These are phyloP conservation scores for Aspergillus wentii DNA, from an alignment of 495 filamentous ascomycete genomes.

Conservation along the genomic window DNA sequence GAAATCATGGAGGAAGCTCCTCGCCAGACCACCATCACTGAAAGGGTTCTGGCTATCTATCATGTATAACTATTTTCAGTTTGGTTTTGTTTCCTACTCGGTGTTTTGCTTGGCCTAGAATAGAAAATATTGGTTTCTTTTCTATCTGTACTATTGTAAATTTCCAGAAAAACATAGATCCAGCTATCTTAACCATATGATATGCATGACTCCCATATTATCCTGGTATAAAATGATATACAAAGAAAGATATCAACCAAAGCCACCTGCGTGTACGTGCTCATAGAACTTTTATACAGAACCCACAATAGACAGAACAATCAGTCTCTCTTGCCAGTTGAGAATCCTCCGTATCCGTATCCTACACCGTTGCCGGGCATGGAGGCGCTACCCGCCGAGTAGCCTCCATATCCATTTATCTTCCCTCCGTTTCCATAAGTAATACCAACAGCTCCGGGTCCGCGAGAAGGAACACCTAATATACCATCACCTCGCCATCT, in stretches of 20 bases:
- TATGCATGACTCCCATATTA: too few species aligned
- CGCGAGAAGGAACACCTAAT: constrained; percentile 29
- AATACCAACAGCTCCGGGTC: constrained; percentile 30
- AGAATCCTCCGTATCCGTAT: constrained; percentile 41
- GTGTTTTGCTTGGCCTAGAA: constrained; percentile 17
- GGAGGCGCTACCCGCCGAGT: constrained; percentile 20
- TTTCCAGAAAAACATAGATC: too few species aligned
- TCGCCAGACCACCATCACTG: too few species aligned
- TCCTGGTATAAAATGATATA: too few species aligned
- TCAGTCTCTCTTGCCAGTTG: constrained; percentile 52
- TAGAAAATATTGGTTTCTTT: constrained; percentile 19
- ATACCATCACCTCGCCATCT: constrained; percentile 41
- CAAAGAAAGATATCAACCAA: too few species aligned
- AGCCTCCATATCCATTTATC: constrained; percentile 50
- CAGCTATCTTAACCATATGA: too few species aligned
- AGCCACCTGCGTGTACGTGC: too few species aligned
- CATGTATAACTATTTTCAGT: constrained; percentile 17
- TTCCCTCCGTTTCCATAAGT: constrained; percentile 41
- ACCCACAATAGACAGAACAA: not conserved
- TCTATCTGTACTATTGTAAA: too few species aligned
- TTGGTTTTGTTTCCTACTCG: constrained; percentile 3
- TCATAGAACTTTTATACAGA: too few species aligned
- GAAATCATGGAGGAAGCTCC: too few species aligned
- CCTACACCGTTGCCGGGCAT: constrained; percentile 22
- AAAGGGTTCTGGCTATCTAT: constrained; percentile 6